phyloP scores from a whole-genome alignment of 2,329 filamentous ascomycete species.

The Fusarium abutilonis region DNA sequence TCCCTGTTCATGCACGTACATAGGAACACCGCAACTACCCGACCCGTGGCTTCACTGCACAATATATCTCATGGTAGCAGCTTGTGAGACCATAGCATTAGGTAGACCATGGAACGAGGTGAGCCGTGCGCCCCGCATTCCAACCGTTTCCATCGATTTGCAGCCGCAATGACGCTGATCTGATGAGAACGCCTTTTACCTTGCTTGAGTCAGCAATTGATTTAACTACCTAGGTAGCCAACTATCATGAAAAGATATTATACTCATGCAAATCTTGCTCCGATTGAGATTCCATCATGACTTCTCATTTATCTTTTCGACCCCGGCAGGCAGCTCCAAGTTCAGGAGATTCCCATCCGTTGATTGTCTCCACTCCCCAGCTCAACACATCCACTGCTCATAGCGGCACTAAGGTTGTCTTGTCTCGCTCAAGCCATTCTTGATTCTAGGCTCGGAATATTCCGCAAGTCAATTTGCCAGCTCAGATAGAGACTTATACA shows the following conservation, averaged over 20 bases:
- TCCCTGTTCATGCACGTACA: constrained; percentile 5
- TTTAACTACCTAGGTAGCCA: neutral
- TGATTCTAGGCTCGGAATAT: no score
- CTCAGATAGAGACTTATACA: no score
- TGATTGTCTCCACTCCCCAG: constrained; percentile 6
- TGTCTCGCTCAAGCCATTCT: neutral
- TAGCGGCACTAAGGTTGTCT: neutral
- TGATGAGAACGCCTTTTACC: neutral
- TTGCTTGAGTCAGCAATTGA: neutral
- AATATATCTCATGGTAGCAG: neutral
- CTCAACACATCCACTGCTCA: constrained; percentile 1
- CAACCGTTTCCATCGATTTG: constrained; percentile 24
- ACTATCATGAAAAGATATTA: neutral
- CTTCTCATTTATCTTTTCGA: no score
- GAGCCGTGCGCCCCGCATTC: constrained; percentile 39
- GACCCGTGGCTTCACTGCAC: constrained; percentile 1
- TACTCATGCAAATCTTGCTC: neutral
- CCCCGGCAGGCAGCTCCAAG: neutral
- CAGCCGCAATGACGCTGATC: neutral
- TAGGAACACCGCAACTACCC: constrained; percentile 11
- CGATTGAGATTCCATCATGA: neutral
- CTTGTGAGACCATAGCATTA: neutral
- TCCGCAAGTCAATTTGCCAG: no score
- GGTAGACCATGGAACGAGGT: neutral
- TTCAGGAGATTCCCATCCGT: constrained; percentile 2